phyloP scores from a whole-genome alignment of 441 rosid species.

The Isatis lusitanica region DNA sequence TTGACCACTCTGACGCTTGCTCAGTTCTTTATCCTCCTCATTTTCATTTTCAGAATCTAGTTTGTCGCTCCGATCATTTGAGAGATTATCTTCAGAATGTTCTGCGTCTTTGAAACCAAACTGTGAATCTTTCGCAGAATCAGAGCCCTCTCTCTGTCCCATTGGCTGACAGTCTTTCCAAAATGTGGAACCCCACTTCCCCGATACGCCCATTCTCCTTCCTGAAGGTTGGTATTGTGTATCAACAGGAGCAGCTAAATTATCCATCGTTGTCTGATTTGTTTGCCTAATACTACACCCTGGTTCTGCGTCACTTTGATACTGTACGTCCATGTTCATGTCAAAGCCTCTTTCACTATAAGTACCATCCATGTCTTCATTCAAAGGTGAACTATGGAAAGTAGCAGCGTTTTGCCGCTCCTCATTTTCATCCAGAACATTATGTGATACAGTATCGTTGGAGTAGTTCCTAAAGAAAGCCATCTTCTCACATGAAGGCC shows the following conservation, averaged over 20 bases:
- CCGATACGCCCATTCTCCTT: conserved; percentile 64
- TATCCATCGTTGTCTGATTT: conserved; percentile 40
- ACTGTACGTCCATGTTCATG: conserved; percentile 70
- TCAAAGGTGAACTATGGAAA: conserved; percentile 46
- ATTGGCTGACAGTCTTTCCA: conserved; percentile 98
- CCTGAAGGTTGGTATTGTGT: conserved; percentile 59
- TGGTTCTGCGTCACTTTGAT: conserved; percentile 69
- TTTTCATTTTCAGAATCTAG: conserved; percentile 69
- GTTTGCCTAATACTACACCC: conserved; percentile 53
- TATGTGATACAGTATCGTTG: conserved; percentile 57
- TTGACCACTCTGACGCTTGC: conserved; percentile 61
- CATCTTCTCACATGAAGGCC: conserved; percentile 63
- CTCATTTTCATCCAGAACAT: conserved; percentile 62
- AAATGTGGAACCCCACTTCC: conserved; percentile 94
- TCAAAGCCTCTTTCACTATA: conserved; percentile 71
- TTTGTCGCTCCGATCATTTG: conserved; percentile 55
- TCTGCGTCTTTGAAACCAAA: conserved; percentile 50
- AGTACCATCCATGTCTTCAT: conserved; percentile 48
- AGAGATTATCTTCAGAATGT: conserved; percentile 58
- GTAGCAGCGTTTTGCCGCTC: conserved; percentile 48
- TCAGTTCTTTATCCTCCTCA: conserved; percentile 52
- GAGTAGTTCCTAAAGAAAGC: conserved; percentile 84
- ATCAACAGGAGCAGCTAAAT: conserved; percentile 43
- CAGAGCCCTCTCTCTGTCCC: conserved; percentile 62
- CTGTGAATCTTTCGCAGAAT: conserved; percentile 72